These are phyloP conservation scores for Alternaria ethzedia DNA, from an alignment of 2,329 filamentous ascomycete genomes.

Conservation along the genomic window DNA sequence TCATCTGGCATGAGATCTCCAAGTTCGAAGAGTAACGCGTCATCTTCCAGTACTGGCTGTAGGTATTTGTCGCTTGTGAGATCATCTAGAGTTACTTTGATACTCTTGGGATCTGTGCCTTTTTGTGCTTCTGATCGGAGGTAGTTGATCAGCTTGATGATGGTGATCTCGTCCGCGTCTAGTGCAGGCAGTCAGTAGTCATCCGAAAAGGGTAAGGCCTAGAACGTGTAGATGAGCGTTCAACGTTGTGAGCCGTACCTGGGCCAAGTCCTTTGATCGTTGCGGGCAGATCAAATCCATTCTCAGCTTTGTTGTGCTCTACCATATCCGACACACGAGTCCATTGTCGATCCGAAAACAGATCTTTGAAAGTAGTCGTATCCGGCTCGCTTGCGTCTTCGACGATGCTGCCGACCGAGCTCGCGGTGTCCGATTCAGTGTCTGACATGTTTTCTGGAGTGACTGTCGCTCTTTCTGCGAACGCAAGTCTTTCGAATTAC, in stretches of 20 bases:
- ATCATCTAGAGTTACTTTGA: slow-evolving; percentile 63
- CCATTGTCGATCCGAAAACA: slow-evolving; percentile 45
- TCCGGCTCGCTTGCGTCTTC: slow-evolving; percentile 46
- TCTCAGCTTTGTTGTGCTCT: slow-evolving; percentile 33
- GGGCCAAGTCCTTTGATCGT: slow-evolving; percentile 39
- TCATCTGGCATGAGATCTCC: slow-evolving; percentile 69
- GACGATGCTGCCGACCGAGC: slow-evolving; percentile 43
- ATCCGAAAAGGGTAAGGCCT: slow-evolving; percentile 23
- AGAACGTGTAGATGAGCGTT: neutral
- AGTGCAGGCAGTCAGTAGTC: slow-evolving; percentile 17
- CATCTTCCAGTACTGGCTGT: slow-evolving; percentile 84
- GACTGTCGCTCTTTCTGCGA: neutral
- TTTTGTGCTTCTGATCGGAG: slow-evolving; percentile 52
- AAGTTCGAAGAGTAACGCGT: slow-evolving; percentile 84
- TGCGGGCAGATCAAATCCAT: slow-evolving; percentile 34
- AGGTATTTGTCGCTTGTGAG: slow-evolving; percentile 82
- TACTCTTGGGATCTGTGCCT: slow-evolving; percentile 50
- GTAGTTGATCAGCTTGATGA: slow-evolving; percentile 55
- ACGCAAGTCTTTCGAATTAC: neutral
- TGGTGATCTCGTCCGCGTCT: slow-evolving; percentile 42
- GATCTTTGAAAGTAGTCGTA: slow-evolving; percentile 44
- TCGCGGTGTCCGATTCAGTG: slow-evolving; percentile 38
- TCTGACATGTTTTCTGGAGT: slow-evolving; percentile 29
- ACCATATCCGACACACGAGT: slow-evolving; percentile 36
- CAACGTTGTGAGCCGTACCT: slow-evolving; percentile 20